Base-by-base conservation (phyloP, 2,329 filamentous ascomycete genomes). In the Cyphellophora europaea region DNA sequence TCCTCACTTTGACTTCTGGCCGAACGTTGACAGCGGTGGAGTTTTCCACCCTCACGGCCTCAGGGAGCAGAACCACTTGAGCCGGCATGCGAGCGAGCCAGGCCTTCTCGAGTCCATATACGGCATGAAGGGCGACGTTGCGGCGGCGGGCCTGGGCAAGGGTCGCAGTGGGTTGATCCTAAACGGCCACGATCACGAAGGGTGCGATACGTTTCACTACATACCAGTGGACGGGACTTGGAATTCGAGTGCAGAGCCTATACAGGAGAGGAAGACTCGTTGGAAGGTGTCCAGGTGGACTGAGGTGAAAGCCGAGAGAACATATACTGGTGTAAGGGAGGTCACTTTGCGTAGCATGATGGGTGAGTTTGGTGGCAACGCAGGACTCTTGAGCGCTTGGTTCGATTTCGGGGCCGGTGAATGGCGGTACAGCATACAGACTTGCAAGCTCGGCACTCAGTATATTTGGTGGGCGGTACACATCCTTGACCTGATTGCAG, bases 341-440 rank as follows among this genome's bases (percentile, higher is more conserved):
- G 77, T 96, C 45, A 98, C 91, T 0, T 82, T 98, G 2, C 78
- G 88, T 40, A 94, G 86, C 58, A 96, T 98, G 87, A 98, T 98
- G 91, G 91, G 91, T 37, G 83, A 84, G 37, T 98, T 82, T 58
- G 80, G 77, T n/a, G 91, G 91, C 13, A 91, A 95, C 54, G 86
- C 87, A 0, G 91, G 87, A 0, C 66, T 98, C 27, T 61, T 98
- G 27, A 91, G 82, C 42, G 71, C 83, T 1, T 98, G 89, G 89
- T 96, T 89, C 53, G 85, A 96, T 55, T 58, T 72, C 37, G 65
- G 69, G 2, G 58, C 60, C 1, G 79, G 75, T 67, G 75, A 82
- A 55, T 98, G 91, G 91, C 71, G 71, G 45, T 83, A 83, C 47
- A 84, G 89, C 49, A 91, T 91, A 49, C 67, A 66, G 6, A 82